phyloP scores from a whole-genome alignment of 179 eudicot species.

The Pouteria campechiana region DNA sequence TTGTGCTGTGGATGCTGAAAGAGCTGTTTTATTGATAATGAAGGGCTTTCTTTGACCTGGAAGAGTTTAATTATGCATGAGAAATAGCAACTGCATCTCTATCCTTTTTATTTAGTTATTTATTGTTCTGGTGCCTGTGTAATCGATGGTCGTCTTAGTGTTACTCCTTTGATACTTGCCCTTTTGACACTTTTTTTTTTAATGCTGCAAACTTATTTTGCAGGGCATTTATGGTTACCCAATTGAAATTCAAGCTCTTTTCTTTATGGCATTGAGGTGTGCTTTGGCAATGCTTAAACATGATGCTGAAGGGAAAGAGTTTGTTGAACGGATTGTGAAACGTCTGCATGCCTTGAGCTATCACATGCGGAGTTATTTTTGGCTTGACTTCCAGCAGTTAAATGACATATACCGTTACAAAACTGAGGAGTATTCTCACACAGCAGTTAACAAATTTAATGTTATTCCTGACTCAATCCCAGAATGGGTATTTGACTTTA shows the following conservation, averaged over 20 bases:
- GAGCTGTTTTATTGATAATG: too few species aligned
- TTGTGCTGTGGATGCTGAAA: too few species aligned
- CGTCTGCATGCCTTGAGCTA: slow-evolving; percentile 77
- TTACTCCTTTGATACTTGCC: too few species aligned
- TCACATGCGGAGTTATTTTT: slow-evolving; percentile 85
- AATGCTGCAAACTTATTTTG: too few species aligned
- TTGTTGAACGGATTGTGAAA: slow-evolving; percentile 50
- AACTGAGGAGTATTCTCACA: slow-evolving; percentile 89
- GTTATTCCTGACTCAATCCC: slow-evolving; percentile 91
- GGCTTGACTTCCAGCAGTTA: slow-evolving; percentile 80
- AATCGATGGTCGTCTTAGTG: too few species aligned
- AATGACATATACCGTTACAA: slow-evolving; percentile 81
- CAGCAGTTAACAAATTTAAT: slow-evolving; percentile 88
- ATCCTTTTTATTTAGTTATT: too few species aligned
- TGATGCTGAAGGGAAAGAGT: slow-evolving; percentile 66
- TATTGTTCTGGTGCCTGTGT: too few species aligned
- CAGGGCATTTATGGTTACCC: slow-evolving; percentile 90
- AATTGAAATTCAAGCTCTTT: slow-evolving; percentile 88
- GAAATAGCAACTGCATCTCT: too few species aligned
- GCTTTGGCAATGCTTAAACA: slow-evolving; percentile 59
- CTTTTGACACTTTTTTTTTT: too few species aligned
- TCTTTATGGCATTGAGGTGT: slow-evolving; percentile 76
- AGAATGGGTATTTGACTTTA: slow-evolving; percentile 87
- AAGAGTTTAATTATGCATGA: too few species aligned
- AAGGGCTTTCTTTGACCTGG: too few species aligned